Base-by-base conservation (phyloP, 2,329 filamentous ascomycete species). In the Conoideocrella luteorostrata region DNA sequence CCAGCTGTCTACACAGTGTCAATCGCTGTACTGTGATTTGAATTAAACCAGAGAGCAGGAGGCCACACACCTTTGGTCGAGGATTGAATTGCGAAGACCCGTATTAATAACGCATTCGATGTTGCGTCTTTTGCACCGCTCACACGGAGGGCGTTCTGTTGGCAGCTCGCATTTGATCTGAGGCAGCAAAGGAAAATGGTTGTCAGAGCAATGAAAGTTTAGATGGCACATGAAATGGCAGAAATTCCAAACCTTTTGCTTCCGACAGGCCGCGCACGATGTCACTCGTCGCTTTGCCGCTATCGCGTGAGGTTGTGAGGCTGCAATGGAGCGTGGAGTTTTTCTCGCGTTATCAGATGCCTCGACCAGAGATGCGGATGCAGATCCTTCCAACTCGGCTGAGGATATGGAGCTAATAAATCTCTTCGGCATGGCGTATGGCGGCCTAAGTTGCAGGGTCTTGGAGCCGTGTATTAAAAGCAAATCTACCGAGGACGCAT, bases 161-260 rank as follows among this genome's bases (percentile, higher is more conserved):
- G 34, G 21, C 7, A 46, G 39, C 39, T 46, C 44, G 13, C 44
- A 42, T 18, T 46, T 41, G 44, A 46, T 46, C 44, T 46, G n/a
- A n/a, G n/a, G n/a, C n/a, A n/a, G n/a, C n/a, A n/a, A n/a, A n/a
- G n/a, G n/a, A n/a, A n/a, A n/a, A n/a, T n/a, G n/a, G n/a, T n/a
- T n/a, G n/a, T n/a, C n/a, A n/a, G n/a, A n/a, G n/a, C n/a, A n/a
- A n/a, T n/a, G n/a, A n/a, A n/a, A n/a, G n/a, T n/a, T n/a, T n/a
- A n/a, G n/a, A n/a, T n/a, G n/a, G n/a, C n/a, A n/a, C n/a, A n/a
- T n/a, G n/a, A n/a, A n/a, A n/a, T n/a, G n/a, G n/a, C n/a, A n/a
- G n/a, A n/a, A n/a, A n/a, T n/a, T n/a, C 39, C 30, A 17, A 4
- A 43, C 40, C 22, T 43, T 43, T 36, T 43, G 40, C 40, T 36